phyloP scores from a whole-genome alignment of 805 yeast species.

The Candida anglica region DNA sequence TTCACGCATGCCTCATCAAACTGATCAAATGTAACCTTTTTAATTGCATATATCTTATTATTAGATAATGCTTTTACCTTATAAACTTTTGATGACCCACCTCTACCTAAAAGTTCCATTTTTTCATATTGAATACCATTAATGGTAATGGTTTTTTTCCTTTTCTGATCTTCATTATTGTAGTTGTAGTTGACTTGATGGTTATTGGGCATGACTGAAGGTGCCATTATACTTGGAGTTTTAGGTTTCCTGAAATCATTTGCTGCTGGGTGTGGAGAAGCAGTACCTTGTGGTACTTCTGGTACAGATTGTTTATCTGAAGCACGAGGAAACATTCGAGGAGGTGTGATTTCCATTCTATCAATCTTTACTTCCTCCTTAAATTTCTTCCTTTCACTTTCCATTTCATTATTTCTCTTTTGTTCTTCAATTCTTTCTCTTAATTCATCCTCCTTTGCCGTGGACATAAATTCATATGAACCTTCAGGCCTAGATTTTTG shows the following conservation, averaged over 20 bases:
- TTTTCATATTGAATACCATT: conserved; percentile 68
- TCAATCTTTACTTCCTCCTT: conserved; percentile 1
- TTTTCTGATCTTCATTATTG: conserved; percentile 2
- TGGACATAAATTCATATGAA: conserved; percentile 7
- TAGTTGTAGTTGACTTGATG: conserved; percentile 1
- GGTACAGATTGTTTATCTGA: no score
- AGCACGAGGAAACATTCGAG: no score
- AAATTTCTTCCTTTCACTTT: conserved; percentile 6
- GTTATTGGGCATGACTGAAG: background rate
- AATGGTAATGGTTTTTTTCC: conserved; percentile 27
- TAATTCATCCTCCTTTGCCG: conserved; percentile 18
- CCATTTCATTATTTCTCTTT: conserved; percentile 13
- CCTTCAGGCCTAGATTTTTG: no score
- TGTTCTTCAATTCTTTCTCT: conserved; percentile 23
- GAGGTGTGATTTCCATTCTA: background rate
- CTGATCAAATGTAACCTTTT: conserved; percentile 76
- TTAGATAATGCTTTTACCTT: conserved; percentile 56
- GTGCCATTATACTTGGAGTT: conserved; percentile 10
- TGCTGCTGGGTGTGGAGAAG: background rate
- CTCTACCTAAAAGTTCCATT: conserved; percentile 78
- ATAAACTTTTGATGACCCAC: conserved; percentile 90
- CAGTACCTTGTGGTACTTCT: background rate
- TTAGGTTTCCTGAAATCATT: conserved; percentile 34
- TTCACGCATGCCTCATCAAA: conserved; percentile 69
- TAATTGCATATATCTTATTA: conserved; percentile 69